These are phyloP conservation scores for Sporothrix brunneoviolacea DNA, from an alignment of 2,329 filamentous ascomycete species.

Conservation along the genomic window DNA sequence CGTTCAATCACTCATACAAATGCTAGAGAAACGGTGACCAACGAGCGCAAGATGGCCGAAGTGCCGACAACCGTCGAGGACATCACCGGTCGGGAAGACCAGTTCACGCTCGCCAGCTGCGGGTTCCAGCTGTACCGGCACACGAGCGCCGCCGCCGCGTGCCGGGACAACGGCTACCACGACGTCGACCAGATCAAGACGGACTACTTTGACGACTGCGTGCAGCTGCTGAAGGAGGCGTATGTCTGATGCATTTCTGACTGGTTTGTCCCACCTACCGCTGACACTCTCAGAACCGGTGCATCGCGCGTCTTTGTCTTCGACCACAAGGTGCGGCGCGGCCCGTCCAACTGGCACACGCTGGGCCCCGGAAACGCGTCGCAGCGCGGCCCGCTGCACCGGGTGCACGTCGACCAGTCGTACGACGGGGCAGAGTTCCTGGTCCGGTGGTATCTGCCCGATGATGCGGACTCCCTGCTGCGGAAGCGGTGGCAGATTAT, in stretches of 20 bases:
- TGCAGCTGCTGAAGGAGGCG: slow-evolving; percentile 36
- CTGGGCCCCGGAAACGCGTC: slow-evolving; percentile 54
- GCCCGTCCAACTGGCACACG: slow-evolving; percentile 54
- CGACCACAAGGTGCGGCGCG: slow-evolving; percentile 60
- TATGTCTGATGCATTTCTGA: too few species aligned
- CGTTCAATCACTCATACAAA: neutral
- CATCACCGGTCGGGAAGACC: slow-evolving; percentile 52
- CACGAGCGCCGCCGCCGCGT: slow-evolving; percentile 21
- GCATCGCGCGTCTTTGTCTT: slow-evolving; percentile 52
- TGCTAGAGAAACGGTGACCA: slow-evolving; percentile 14
- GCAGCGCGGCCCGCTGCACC: slow-evolving; percentile 45
- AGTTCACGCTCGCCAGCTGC: slow-evolving; percentile 49
- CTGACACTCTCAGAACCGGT: slow-evolving; percentile 44
- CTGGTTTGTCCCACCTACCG: too few species aligned
- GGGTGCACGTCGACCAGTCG: slow-evolving; percentile 41
- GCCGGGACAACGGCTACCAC: slow-evolving; percentile 47
- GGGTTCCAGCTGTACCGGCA: slow-evolving; percentile 52
- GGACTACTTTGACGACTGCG: slow-evolving; percentile 59
- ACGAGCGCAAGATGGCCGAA: slow-evolving; percentile 26
- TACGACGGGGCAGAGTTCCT: slow-evolving; percentile 22
- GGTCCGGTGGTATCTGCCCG: slow-evolving; percentile 17
- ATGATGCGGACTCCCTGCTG: slow-evolving; percentile 18
- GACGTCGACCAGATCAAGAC: slow-evolving; percentile 41
- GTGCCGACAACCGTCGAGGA: slow-evolving; percentile 40
- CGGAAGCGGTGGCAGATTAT: slow-evolving; percentile 18